Percentiles rank a stretch among this genome's conserved stretches.
Evolutionary conservation across 306 rosid species (phyloP).

Genomic region (Sicyos edulis): DNA sequence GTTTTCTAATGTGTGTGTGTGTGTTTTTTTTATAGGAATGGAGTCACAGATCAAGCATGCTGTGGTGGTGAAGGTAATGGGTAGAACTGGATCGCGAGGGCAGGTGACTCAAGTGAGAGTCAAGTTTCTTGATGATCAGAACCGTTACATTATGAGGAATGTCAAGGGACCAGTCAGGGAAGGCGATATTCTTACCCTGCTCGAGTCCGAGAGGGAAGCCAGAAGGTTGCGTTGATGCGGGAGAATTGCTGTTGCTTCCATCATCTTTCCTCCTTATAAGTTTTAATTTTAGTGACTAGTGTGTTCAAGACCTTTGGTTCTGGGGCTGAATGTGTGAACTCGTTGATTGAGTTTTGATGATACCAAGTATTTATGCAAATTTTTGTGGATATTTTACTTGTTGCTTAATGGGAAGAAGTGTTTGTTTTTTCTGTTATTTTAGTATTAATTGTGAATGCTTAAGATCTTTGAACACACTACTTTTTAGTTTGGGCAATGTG

Average conservation of each 20-base stretch:
- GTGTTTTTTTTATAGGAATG: conserved; percentile 17
- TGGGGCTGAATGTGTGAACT: background rate
- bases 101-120: conserved; percentile 25
- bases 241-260: background rate
- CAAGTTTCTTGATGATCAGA: conserved; percentile 24
- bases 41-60: conserved; percentile 22
- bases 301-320: conserved; percentile 7
- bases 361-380: background rate
- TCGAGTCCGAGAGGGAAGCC: conserved; percentile 25
- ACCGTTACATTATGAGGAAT: conserved; percentile 24
- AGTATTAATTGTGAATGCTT: background rate
- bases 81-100: conserved; percentile 24
- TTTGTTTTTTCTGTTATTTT: background rate
- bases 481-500: background rate
- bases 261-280: background rate
- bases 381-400: background rate
- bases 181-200: conserved; percentile 23
- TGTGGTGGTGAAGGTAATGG: conserved; percentile 22
- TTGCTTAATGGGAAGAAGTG: background rate
- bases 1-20: background rate
- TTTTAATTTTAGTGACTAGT: background rate
- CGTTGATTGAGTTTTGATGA: background rate
- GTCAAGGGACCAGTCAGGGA: conserved; percentile 27
- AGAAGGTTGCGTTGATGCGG: conserved; percentile 23
- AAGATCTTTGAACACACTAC: background rate